Conservation (phyloP, 768 basidiomycete genomes). For the Leccinum barrowsii region DNA sequence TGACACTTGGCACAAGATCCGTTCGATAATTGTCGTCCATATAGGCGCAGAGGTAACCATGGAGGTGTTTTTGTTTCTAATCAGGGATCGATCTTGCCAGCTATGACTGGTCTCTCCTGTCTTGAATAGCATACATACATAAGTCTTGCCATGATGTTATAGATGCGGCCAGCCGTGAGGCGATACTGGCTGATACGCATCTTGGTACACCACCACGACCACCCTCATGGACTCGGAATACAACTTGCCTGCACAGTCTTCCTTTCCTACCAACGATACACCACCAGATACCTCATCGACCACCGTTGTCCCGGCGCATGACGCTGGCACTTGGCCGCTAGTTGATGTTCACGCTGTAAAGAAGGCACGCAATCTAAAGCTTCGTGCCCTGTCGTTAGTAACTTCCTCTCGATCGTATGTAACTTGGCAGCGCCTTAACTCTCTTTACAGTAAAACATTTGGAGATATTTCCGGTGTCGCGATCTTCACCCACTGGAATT, state of each 20-base stretch:
- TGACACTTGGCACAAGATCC: background rate
- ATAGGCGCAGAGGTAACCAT: background rate
- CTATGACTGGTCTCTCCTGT: background rate
- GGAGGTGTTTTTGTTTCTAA: background rate
- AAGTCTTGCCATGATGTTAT: background rate
- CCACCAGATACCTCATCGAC: background rate
- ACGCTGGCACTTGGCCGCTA: background rate
- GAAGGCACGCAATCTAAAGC: background rate
- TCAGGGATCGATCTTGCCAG: background rate
- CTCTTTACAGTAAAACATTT: constrained; percentile 16
- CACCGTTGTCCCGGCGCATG: background rate
- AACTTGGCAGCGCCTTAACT: background rate
- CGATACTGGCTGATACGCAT: background rate
- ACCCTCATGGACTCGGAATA: background rate
- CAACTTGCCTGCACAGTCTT: background rate
- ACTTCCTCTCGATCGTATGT: background rate
- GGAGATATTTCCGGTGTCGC: constrained; percentile 24
- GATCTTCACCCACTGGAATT: constrained; percentile 19
- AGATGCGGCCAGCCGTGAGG: background rate
- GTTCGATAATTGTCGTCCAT: background rate
- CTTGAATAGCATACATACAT: background rate
- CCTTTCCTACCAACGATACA: background rate
- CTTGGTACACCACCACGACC: background rate
- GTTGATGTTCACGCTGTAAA: background rate
- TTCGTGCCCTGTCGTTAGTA: background rate